Conservation (phyloP, 2,329 filamentous ascomycete species). For the Trichophyton mentagrophytes region DNA sequence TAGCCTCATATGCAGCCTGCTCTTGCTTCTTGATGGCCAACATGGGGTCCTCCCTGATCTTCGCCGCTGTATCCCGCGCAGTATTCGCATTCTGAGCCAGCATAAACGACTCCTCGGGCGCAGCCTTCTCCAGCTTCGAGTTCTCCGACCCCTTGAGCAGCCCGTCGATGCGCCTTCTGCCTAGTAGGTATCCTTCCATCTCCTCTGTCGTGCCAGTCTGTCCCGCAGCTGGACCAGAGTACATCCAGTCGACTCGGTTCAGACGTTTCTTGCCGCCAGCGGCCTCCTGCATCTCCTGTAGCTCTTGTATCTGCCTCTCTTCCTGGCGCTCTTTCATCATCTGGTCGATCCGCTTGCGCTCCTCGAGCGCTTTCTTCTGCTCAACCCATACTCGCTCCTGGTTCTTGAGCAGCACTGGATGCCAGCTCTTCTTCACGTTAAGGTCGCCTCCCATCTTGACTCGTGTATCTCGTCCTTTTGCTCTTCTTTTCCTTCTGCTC, state of each 20-base stretch:
- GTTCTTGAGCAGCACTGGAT: slow-evolving; percentile 81
- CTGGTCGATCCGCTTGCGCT: slow-evolving; percentile 86
- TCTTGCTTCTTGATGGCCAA: slow-evolving; percentile 89
- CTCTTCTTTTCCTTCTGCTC: neutral
- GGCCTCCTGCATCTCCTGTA: slow-evolving; percentile 78
- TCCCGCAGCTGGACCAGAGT: slow-evolving; percentile 69
- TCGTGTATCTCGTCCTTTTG: neutral
- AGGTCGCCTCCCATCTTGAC: slow-evolving; percentile 53
- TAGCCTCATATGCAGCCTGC: slow-evolving; percentile 58
- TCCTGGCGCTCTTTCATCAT: slow-evolving; percentile 87
- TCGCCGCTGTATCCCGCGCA: slow-evolving; percentile 65
- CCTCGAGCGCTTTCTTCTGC: slow-evolving; percentile 81
- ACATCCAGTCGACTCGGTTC: slow-evolving; percentile 96
- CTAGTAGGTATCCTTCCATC: slow-evolving; percentile 83
- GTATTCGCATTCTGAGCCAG: slow-evolving; percentile 51
- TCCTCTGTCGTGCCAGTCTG: slow-evolving; percentile 69
- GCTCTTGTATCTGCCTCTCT: slow-evolving; percentile 81
- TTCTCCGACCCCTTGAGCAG: slow-evolving; percentile 70
- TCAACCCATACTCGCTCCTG: slow-evolving; percentile 83
- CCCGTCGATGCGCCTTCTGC: slow-evolving; percentile 82
- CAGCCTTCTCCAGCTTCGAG: slow-evolving; percentile 67
- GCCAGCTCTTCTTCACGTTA: slow-evolving; percentile 91
- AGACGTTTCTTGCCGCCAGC: slow-evolving; percentile 69
- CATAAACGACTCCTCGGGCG: slow-evolving; percentile 50
- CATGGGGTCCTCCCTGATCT: slow-evolving; percentile 82